Evolutionary conservation across 2,329 filamentous ascomycete species (phyloP).

Genomic region (Penicillium sumatraense): DNA sequence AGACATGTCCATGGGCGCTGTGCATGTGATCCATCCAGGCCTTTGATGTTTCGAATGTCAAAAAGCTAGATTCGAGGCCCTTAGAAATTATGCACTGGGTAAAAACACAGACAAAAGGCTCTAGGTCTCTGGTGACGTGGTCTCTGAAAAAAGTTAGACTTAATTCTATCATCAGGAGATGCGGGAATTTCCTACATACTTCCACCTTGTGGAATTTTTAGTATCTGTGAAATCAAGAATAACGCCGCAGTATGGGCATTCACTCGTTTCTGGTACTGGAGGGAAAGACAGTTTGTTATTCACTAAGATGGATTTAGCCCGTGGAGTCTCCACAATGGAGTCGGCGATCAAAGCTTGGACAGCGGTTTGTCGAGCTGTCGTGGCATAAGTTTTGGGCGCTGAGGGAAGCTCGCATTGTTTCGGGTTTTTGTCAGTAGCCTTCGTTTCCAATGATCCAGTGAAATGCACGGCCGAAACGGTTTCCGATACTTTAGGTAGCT

Average conservation of each 20-base stretch:
- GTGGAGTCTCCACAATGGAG: constrained; percentile 13
- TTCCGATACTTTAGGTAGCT: background rate
- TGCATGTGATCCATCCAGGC: constrained; percentile 20
- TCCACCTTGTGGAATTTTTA: constrained; percentile 7
- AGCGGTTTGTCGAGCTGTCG: constrained; percentile 17
- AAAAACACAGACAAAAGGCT: constrained; percentile 17
- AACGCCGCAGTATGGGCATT: constrained; percentile 20
- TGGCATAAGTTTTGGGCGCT: constrained; percentile 15
- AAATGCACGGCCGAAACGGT: background rate
- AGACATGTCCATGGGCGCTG: constrained; percentile 32
- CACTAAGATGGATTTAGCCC: constrained; percentile 15
- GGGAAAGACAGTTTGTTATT: constrained; percentile 18
- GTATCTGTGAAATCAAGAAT: constrained; percentile 14
- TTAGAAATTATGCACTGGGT: constrained; percentile 13
- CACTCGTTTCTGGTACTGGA: constrained; percentile 11
- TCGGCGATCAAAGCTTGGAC: constrained; percentile 8
- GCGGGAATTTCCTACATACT: constrained; percentile 9
- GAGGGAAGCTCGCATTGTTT: constrained; percentile 2
- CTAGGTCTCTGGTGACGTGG: constrained; percentile 17
- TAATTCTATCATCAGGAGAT: background rate
- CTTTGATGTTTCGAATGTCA: constrained; percentile 18
- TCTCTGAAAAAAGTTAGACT: constrained; percentile 9
- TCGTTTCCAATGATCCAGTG: no score
- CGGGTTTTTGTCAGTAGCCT: constrained; percentile 1
- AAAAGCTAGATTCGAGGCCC: constrained; percentile 5